Evolutionary conservation across 2,329 filamentous ascomycete genomes (phyloP).

Genomic region (Xylaria hypoxylon): DNA sequence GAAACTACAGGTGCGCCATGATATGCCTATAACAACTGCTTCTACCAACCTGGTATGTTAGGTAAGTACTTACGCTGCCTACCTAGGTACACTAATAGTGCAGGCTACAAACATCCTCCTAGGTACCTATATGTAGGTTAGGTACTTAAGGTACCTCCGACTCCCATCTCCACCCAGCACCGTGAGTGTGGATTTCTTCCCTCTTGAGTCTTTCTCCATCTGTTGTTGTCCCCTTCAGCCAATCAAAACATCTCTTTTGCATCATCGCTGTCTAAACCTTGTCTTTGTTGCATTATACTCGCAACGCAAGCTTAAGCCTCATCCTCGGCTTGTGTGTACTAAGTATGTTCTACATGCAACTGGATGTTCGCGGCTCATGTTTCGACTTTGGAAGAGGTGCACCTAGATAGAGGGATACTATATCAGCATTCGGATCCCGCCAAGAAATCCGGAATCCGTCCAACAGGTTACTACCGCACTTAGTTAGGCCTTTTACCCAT

Average conservation of each 20-base stretch:
- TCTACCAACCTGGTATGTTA: too few species aligned
- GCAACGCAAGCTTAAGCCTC: conserved; percentile 23
- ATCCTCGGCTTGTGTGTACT: background rate
- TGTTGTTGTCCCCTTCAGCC: conserved; percentile 13
- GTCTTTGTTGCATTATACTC: background rate
- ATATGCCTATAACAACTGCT: too few species aligned
- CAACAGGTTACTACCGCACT: background rate
- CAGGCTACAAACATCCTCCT: too few species aligned
- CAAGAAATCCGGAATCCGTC: conserved; percentile 5
- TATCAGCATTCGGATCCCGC: background rate
- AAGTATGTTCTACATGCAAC: background rate
- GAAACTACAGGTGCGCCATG: too few species aligned
- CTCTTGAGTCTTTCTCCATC: conserved; percentile 19
- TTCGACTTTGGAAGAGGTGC: background rate
- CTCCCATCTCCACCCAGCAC: conserved; percentile 22
- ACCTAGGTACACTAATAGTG: too few species aligned
- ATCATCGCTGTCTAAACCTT: background rate
- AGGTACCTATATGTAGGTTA: background rate
- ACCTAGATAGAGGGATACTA: background rate
- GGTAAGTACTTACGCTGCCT: too few species aligned
- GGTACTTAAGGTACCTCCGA: background rate
- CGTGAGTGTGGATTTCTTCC: conserved; percentile 8
- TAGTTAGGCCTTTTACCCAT: background rate
- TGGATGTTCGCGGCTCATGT: background rate
- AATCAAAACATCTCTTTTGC: conserved; percentile 15